These are phyloP conservation scores for Hypholoma sublateritium DNA, from an alignment of 768 basidiomycete species.

Conservation along the genomic window DNA sequence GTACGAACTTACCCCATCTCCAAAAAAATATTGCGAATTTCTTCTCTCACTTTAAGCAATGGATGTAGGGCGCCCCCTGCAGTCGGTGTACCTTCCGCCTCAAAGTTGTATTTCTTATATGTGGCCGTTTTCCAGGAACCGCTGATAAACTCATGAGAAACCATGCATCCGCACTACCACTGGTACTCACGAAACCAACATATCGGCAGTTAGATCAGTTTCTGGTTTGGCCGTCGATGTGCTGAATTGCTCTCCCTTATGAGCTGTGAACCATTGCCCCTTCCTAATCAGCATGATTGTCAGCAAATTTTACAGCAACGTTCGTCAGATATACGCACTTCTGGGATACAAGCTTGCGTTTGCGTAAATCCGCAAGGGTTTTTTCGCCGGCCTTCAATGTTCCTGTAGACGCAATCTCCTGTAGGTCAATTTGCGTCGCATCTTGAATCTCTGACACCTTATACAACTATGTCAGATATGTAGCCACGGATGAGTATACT, in stretches of 20 bases:
- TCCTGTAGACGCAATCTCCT: slow-evolving; percentile 72
- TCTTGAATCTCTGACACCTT: slow-evolving; percentile 73
- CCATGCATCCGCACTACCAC: neutral
- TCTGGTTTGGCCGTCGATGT: slow-evolving; percentile 91
- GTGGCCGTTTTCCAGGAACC: slow-evolving; percentile 91
- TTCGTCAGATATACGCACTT: slow-evolving; percentile 45
- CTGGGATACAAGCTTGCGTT: slow-evolving; percentile 85
- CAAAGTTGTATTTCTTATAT: slow-evolving; percentile 99
- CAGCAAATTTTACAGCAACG: neutral
- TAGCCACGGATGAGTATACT: slow-evolving; percentile 8
- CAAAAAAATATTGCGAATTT: slow-evolving; percentile 95
- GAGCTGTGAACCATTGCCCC: slow-evolving; percentile 90
- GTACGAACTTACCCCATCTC: slow-evolving; percentile 87
- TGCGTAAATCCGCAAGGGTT: slow-evolving; percentile 80
- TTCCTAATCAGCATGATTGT: slow-evolving; percentile 55
- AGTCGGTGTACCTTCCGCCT: slow-evolving; percentile 89
- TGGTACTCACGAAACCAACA: slow-evolving; percentile 80
- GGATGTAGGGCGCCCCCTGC: slow-evolving; percentile 94
- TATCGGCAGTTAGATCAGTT: slow-evolving; percentile 94
- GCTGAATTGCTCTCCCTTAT: slow-evolving; percentile 84
- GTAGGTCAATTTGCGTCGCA: slow-evolving; percentile 69
- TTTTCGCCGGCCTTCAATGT: slow-evolving; percentile 78
- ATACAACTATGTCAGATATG: slow-evolving; percentile 4
- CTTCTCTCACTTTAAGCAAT: slow-evolving; percentile 95
- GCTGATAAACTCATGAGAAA: slow-evolving; percentile 39